phyloP scores from a whole-genome alignment of 2,329 filamentous ascomycete genomes.

The Colletotrichum tanaceti region DNA sequence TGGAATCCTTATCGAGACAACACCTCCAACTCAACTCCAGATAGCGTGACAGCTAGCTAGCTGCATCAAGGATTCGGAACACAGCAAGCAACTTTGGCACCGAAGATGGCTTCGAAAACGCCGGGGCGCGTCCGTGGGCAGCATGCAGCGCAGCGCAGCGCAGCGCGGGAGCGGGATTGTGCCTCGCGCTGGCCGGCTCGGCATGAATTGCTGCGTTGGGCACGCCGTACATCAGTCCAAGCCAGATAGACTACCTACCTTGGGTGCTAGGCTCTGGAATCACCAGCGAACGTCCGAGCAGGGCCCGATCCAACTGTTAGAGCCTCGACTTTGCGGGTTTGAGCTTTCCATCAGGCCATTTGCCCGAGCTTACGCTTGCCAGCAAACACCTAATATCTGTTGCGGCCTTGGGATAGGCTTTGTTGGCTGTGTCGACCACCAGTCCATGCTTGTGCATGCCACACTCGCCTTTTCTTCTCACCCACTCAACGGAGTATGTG shows the following conservation, averaged over 20 bases:
- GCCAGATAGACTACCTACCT: too few species aligned
- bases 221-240: constrained; percentile 26
- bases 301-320: constrained; percentile 2
- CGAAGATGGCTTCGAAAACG: not conserved
- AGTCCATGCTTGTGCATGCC: constrained; percentile 2
- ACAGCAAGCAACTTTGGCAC: not conserved
- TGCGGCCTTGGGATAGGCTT: constrained; percentile 11
- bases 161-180: constrained; percentile 19
- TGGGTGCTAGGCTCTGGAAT: constrained; percentile 33
- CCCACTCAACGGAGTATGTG: not conserved
- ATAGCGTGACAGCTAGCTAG: too few species aligned
- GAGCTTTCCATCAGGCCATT: constrained; percentile 32
- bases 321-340: constrained; percentile 18
- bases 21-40: not conserved
- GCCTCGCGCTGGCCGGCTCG: constrained; percentile 14
- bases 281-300: constrained; percentile 28
- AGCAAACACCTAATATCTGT: constrained; percentile 21
- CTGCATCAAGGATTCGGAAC: not conserved
- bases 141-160: not conserved
- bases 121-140: constrained; percentile 8
- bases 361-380: constrained; percentile 33
- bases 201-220: constrained; percentile 10
- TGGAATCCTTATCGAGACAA: constrained; percentile 25
- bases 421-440: constrained; percentile 5
- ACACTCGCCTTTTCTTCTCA: not conserved